Evolutionary conservation across 345 rosid species (phyloP).

Genomic region (Cochlearia excelsa): DNA sequence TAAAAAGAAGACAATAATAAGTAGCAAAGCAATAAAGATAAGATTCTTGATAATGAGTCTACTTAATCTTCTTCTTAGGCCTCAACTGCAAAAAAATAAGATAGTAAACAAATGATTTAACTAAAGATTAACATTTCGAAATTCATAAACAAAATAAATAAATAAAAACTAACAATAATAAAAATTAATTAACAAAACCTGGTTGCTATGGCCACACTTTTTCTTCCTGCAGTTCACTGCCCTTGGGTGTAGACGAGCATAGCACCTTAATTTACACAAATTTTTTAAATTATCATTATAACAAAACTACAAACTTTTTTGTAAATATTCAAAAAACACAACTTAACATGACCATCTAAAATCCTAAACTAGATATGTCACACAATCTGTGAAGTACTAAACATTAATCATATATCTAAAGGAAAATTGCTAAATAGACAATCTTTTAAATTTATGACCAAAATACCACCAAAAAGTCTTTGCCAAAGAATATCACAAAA

Average conservation of each 20-base stretch:
- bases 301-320: no score
- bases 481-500: no score
- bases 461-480: no score
- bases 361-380: no score
- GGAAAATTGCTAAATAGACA: no score
- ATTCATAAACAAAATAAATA: no score
- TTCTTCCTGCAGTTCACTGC: constrained; percentile 98
- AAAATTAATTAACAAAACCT: constrained; percentile 40
- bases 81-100: constrained; percentile 61
- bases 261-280: constrained; percentile 47
- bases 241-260: constrained; percentile 93
- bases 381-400: no score
- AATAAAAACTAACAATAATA: background rate
- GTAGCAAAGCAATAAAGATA: background rate
- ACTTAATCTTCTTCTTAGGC: constrained; percentile 97
- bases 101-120: background rate
- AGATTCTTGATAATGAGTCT: constrained; percentile 13
- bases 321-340: no score
- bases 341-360: no score
- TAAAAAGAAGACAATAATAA: background rate
- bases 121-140: background rate
- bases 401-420: no score
- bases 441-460: no score
- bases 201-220: constrained; percentile 99
- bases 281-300: no score